Percentiles rank a stretch among this genome's conserved stretches.
Evolutionary conservation across 768 basidiomycete genomes (phyloP).

Genomic region (Lactarius sp.): DNA sequence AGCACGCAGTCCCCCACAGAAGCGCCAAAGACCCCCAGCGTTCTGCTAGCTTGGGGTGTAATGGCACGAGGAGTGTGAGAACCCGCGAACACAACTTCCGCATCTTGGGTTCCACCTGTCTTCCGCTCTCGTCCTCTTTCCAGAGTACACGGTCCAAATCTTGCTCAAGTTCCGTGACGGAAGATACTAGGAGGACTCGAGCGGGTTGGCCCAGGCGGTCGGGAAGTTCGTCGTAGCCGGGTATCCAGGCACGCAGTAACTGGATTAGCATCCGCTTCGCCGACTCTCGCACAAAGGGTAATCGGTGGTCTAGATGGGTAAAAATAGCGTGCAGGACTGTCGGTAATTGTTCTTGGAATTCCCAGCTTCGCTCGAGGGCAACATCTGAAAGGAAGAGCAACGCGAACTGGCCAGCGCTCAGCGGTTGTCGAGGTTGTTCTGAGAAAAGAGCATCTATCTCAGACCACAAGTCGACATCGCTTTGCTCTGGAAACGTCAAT

Average conservation of each 20-base stretch:
- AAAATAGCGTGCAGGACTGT: constrained; percentile 74
- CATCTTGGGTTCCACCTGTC: constrained; percentile 62
- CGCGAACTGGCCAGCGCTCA: constrained; percentile 86
- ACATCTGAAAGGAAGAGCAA: constrained; percentile 79
- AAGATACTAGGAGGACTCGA: constrained; percentile 46
- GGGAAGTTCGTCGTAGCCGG: constrained; percentile 67
- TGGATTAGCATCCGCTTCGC: constrained; percentile 83
- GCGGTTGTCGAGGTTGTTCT: constrained; percentile 59
- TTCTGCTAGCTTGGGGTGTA: constrained; percentile 63
- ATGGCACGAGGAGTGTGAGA: constrained; percentile 60
- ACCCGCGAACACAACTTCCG: constrained; percentile 60
- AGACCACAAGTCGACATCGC: constrained; percentile 73
- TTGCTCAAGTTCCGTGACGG: constrained; percentile 51
- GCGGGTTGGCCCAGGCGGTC: constrained; percentile 50
- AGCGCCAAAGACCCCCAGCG: constrained; percentile 79
- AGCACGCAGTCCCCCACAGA: constrained; percentile 81
- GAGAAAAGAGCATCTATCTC: constrained; percentile 74
- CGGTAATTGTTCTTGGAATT: constrained; percentile 62
- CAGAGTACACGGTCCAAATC: constrained; percentile 58
- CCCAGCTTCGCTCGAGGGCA: constrained; percentile 72
- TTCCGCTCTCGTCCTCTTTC: constrained; percentile 62
- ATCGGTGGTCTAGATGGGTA: constrained; percentile 77
- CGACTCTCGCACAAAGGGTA: constrained; percentile 60
- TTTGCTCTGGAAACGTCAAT: constrained; percentile 52
- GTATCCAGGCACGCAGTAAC: constrained; percentile 73